Percentiles rank a stretch among this genome's conserved stretches.
phyloP scores from a whole-genome alignment of 176 grass and related monocot species.

The Panicum miliaceum region DNA sequence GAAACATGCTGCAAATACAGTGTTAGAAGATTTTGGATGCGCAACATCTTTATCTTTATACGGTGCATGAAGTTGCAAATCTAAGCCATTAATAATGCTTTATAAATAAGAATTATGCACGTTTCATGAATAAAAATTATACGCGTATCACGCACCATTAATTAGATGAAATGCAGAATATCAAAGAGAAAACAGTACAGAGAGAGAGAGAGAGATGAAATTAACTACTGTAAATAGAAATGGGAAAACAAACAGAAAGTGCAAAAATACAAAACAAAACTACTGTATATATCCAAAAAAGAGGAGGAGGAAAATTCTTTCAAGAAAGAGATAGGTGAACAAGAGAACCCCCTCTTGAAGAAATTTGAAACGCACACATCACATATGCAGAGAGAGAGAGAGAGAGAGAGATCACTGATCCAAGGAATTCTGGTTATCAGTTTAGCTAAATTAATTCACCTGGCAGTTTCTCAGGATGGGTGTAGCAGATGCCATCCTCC shows the following conservation, averaged over 20 bases:
- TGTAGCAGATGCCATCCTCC: conserved; percentile 97
- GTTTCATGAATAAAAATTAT: not conserved
- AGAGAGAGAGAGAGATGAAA: not conserved
- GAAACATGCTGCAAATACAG: not conserved
- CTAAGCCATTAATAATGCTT: conserved; percentile 12
- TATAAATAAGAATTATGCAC: not conserved
- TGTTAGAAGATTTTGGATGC: conserved; percentile 30
- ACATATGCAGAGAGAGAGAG: not conserved
- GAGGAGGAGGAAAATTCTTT: not conserved
- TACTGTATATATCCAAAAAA: not conserved
- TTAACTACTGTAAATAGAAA: not conserved
- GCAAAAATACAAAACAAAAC: conserved; percentile 2
- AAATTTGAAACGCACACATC: conserved; percentile 4
- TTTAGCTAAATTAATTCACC: conserved; percentile 54
- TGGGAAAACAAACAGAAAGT: conserved; percentile 33
- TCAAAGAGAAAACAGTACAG: not conserved
- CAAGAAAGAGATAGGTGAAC: not conserved
- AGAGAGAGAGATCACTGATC: not conserved
- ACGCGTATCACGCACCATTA: not conserved
- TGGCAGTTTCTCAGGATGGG: conserved; percentile 92
- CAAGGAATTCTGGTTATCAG: not conserved
- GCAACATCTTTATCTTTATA: not conserved
- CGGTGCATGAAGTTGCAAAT: conserved; percentile 3
- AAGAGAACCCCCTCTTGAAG: conserved; percentile 26
- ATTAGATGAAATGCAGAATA: conserved; percentile 20